A percentile compares a stretch with the other conserved stretches of the same genome.
Evolutionary conservation across 768 basidiomycete species (phyloP).

Genomic region (Suillus lakei): DNA sequence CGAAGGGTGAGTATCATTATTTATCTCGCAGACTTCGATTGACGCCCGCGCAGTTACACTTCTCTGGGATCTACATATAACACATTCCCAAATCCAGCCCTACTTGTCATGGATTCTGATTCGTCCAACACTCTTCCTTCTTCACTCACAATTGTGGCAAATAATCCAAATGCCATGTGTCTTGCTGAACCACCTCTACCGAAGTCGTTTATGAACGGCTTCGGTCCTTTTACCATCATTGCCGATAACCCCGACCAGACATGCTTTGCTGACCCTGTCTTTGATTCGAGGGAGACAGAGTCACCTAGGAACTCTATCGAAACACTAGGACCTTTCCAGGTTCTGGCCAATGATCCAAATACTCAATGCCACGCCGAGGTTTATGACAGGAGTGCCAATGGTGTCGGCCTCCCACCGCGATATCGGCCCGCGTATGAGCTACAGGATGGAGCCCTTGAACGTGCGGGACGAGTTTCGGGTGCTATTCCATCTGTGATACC

Average conservation of each 20-base stretch:
- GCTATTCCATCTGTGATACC: slow-evolving; percentile 13
- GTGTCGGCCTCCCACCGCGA: slow-evolving; percentile 25
- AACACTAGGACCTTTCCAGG: slow-evolving; percentile 15
- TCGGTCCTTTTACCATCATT: slow-evolving; percentile 21
- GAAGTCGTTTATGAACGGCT: background rate
- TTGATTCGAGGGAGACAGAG: background rate
- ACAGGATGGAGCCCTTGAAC: slow-evolving; percentile 71
- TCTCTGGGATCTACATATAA: slow-evolving; percentile 96
- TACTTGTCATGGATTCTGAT: slow-evolving; percentile 41
- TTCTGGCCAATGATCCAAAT: slow-evolving; percentile 15
- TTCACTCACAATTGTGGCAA: slow-evolving; percentile 27
- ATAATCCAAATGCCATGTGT: slow-evolving; percentile 26
- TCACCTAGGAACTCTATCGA: background rate
- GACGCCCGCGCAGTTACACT: slow-evolving; percentile 71
- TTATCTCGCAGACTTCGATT: background rate
- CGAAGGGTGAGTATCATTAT: slow-evolving; percentile 65
- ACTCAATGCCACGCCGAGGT: slow-evolving; percentile 1
- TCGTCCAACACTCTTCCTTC: slow-evolving; percentile 19
- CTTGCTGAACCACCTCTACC: slow-evolving; percentile 15
- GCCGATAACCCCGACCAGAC: slow-evolving; percentile 23
- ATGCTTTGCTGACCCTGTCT: slow-evolving; percentile 21
- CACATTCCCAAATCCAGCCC: slow-evolving; percentile 90
- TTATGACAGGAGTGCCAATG: slow-evolving; percentile 9
- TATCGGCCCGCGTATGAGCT: slow-evolving; percentile 87
- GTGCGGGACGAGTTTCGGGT: slow-evolving; percentile 61